A percentile compares a stretch with the other conserved stretches of the same genome.
These are phyloP conservation scores for Roridomyces roridus DNA, from an alignment of 768 basidiomycete genomes.

Conservation along the genomic window DNA sequence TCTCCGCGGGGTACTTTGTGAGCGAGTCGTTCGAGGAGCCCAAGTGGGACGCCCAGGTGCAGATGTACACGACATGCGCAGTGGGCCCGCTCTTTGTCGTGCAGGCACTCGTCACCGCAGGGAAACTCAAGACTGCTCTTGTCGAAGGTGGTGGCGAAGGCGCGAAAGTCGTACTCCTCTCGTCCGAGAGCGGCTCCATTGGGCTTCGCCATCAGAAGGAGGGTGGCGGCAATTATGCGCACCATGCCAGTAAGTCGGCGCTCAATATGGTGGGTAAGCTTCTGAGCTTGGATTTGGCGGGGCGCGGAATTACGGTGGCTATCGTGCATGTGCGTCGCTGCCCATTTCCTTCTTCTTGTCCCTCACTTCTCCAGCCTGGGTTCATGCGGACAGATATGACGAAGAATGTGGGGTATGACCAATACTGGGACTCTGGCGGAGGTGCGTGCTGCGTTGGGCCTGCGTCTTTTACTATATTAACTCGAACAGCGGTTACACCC, in stretches of 20 bases:
- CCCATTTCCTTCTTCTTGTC: background rate
- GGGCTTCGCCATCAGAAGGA: slow-evolving; percentile 47
- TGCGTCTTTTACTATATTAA: background rate
- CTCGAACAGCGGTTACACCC: slow-evolving; percentile 47
- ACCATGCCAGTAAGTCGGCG: slow-evolving; percentile 55
- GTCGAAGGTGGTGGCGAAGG: background rate
- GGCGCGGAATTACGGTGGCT: slow-evolving; percentile 43
- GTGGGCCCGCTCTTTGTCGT: slow-evolving; percentile 48
- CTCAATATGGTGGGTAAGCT: slow-evolving; percentile 55
- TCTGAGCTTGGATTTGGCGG: slow-evolving; percentile 44
- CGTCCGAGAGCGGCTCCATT: slow-evolving; percentile 54
- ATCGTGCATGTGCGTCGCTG: slow-evolving; percentile 48
- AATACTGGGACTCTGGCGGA: slow-evolving; percentile 50
- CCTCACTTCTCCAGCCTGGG: slow-evolving; percentile 48
- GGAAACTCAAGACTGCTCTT: slow-evolving; percentile 14
- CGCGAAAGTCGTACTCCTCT: slow-evolving; percentile 47
- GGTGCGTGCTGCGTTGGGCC: slow-evolving; percentile 31
- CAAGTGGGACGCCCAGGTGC: slow-evolving; percentile 43
- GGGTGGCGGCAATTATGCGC: slow-evolving; percentile 55
- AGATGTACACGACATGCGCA: slow-evolving; percentile 52
- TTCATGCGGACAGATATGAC: slow-evolving; percentile 57
- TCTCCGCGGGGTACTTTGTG: slow-evolving; percentile 39
- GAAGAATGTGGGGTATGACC: slow-evolving; percentile 48
- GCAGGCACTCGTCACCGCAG: slow-evolving; percentile 20
- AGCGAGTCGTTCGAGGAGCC: slow-evolving; percentile 42